Evolutionary conservation across 345 rosid genomes (phyloP), one percentile per base, ranked within the genome.

Genomic region (Gossypium raimondii): DNA sequence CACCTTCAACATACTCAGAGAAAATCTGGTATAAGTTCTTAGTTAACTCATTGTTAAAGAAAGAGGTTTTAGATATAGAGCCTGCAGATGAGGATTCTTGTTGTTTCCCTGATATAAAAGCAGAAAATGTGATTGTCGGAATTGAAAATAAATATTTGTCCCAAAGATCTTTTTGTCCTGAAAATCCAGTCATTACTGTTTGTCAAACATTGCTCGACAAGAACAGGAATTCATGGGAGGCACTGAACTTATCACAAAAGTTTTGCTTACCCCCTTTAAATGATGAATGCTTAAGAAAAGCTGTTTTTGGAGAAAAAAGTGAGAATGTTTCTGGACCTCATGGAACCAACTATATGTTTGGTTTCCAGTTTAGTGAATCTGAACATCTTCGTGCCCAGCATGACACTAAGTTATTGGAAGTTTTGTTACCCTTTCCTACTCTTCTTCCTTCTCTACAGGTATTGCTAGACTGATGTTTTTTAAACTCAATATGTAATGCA

Each of bases 391-490:
- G 83, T 81, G 84, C 89, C 55, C 87, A 87, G 77, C 79, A 82
- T 81, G 97, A 89, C 45, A 69, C 75, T 52, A 81, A 84, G 77
- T 67, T 88, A 74, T 75, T 96, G 69, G 92, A 93, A 90, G 77
- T 68, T n/a, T 79, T 92, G 82, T 93, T 96, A 82, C 97, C 97
- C 63, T 92, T 89, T 80, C 99, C 98, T 56, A 93, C 98, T 55
- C 59, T 93, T 76, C 99, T 96, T 85, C 99, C 97, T 82, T 83
- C 87, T 47, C 85, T 85, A 67, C 88, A 86, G 98, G 99, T 91
- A 86, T 70, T 69, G 17, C 59, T 73, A 27, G 53, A 75, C 59
- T 56, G 27, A 64, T 78, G 68, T 38, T 55, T 75, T 25, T 47
- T 51, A 10, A 55, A 65, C 29, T 56, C 14, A 24, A 12, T n/a